A percentile compares a stretch with the other conserved stretches of the same genome.
Conservation (phyloP, 345 rosid genomes). For the Arabidopsis suecica region DNA sequence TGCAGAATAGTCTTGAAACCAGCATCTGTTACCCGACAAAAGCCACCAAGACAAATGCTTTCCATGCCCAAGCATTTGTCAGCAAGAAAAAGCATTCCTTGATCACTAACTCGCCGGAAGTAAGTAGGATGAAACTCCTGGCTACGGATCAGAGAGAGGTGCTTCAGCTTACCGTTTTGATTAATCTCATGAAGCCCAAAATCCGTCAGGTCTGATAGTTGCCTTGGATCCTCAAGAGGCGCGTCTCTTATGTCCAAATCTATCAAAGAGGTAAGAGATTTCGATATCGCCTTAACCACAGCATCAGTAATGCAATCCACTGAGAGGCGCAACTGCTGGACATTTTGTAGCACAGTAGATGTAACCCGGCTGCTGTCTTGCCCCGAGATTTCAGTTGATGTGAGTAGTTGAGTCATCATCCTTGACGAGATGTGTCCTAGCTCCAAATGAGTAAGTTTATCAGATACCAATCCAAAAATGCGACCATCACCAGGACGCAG, state of each 20-base stretch:
- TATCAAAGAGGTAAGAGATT: slow-evolving; percentile 63
- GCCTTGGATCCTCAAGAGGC: slow-evolving; percentile 70
- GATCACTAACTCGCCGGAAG: slow-evolving; percentile 87
- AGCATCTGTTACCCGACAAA: slow-evolving; percentile 86
- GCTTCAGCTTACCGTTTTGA: slow-evolving; percentile 74
- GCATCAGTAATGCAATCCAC: slow-evolving; percentile 82
- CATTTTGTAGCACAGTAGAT: slow-evolving; percentile 60
- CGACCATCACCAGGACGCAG: slow-evolving; percentile 66
- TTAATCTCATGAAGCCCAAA: slow-evolving; percentile 84
- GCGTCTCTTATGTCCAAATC: slow-evolving; percentile 92
- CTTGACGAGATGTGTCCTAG: slow-evolving; percentile 80
- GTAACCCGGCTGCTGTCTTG: slow-evolving; percentile 43
- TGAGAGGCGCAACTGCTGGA: slow-evolving; percentile 73
- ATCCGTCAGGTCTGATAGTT: slow-evolving; percentile 79
- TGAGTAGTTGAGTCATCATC: slow-evolving; percentile 75
- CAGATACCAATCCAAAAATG: slow-evolving; percentile 75
- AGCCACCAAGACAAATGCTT: slow-evolving; percentile 87
- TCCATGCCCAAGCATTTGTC: slow-evolving; percentile 80
- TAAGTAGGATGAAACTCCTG: slow-evolving; percentile 72
- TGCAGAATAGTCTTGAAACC: slow-evolving; percentile 88
- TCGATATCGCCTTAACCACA: slow-evolving; percentile 73
- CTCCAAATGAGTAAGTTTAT: slow-evolving; percentile 80
- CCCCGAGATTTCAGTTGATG: slow-evolving; percentile 51
- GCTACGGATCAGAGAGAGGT: slow-evolving; percentile 80
- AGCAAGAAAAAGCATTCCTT: slow-evolving; percentile 90